These are phyloP conservation scores for Fraxinus anomala DNA, from an alignment of 257 asterid species.

Conservation along the genomic window DNA sequence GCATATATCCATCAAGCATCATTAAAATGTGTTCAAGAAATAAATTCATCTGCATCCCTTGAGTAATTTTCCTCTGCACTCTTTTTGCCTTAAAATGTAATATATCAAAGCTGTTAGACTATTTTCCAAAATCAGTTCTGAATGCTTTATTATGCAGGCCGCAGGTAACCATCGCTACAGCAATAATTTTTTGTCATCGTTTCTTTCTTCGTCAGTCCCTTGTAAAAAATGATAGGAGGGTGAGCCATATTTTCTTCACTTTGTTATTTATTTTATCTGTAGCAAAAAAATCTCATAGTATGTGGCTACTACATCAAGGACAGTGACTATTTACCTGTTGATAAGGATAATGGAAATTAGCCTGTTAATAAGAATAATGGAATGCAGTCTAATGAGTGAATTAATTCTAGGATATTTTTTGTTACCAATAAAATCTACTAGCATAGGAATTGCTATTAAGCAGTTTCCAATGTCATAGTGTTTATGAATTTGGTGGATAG, in stretches of 20 bases:
- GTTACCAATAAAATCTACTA: neutral
- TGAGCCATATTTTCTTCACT: constrained; percentile 18
- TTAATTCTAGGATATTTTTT: neutral
- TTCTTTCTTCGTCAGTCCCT: constrained; percentile 45
- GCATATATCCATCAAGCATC: neutral
- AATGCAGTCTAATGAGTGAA: neutral
- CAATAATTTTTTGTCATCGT: constrained; percentile 41
- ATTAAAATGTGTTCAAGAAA: neutral
- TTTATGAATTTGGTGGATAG: neutral
- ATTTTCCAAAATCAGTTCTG: neutral
- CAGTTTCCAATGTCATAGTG: neutral
- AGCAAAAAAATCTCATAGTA: constrained; percentile 17
- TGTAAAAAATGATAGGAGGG: constrained; percentile 40
- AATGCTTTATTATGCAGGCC: constrained; percentile 31
- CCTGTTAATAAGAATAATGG: neutral
- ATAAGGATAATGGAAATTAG: neutral
- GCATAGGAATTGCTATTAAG: neutral
- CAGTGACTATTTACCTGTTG: constrained; percentile 9
- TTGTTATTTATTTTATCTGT: constrained; percentile 2
- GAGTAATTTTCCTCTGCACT: neutral
- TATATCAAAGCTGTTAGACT: neutral
- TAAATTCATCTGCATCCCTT: neutral
- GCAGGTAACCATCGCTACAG: constrained; percentile 42
- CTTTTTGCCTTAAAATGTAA: neutral
- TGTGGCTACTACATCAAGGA: neutral